Evolutionary conservation across 108 stramenopile species (phyloP), one percentile per base, ranked within the genome.

Genomic region (Skeletonema marinoi): DNA sequence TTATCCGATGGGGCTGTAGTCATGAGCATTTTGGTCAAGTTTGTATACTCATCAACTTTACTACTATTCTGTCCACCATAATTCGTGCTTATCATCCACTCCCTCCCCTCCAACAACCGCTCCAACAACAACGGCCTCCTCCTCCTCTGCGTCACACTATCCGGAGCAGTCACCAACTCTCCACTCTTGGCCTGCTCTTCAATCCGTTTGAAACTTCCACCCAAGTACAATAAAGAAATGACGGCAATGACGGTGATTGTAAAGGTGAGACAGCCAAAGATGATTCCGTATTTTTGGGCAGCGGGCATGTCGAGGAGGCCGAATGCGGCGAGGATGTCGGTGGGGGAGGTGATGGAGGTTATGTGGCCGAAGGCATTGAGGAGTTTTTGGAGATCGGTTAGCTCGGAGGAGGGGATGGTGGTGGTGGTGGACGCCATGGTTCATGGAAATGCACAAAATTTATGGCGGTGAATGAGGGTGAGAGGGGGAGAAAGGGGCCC

Each of bases 261-360:
- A 70, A 95, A 95, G 21, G 85, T 85, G 29, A 92, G n/a, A 31
- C 79, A 83, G 11, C 94, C 94, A 63, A 92, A 88, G 41, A 90
- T 11, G 61, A 95, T 93, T n/a, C 94, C 94, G 70, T 91, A 90
- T 32, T 86, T 83, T 72, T 95, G 94, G 10, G 94, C 92, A 6
- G 71, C 41, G 30, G 94, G 94, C 77, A 95, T 73, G 42, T 87
- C 71, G 39, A 77, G 59, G 21, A 95, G 73, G 25, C 93, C 93
- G 77, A 95, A 88, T 38, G 87, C 78, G 38, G 80, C 86, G 35
- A 94, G 70, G 29, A 94, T 65, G 62, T 83, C 77, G 50, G 35
- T 29, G 32, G 72, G 69, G 25, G 69, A 67, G 17, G 38, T n/a
- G 32, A 81, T 75, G 42, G 78, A 77, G 31, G 75, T 69, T 51